Percentiles rank a stretch among this genome's conserved stretches.
phyloP scores from a whole-genome alignment of 2,329 filamentous ascomycete genomes.

The Thelonectria olida region DNA sequence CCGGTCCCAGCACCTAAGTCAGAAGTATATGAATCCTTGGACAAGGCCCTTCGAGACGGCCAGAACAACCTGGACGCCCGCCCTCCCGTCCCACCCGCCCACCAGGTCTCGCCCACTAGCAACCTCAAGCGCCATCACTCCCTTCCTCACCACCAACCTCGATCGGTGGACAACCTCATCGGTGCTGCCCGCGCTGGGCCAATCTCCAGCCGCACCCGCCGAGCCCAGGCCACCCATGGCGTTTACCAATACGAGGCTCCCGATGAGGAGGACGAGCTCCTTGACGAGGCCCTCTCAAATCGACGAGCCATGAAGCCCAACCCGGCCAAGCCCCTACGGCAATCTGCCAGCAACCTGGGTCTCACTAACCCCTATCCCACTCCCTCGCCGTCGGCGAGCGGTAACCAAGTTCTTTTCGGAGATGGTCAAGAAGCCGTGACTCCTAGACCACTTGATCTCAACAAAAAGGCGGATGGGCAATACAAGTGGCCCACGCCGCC shows the following conservation, averaged over 20 bases:
- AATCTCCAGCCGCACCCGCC: constrained; percentile 81
- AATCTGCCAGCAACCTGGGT: constrained; percentile 71
- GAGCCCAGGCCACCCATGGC: constrained; percentile 77
- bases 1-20: constrained; percentile 61
- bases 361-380: constrained; percentile 71
- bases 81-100: constrained; percentile 61
- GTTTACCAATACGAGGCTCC: constrained; percentile 91
- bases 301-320: constrained; percentile 75
- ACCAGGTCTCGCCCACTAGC: constrained; percentile 58
- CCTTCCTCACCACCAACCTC: constrained; percentile 68
- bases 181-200: constrained; percentile 67
- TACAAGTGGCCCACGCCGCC: constrained; percentile 95
- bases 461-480: constrained; percentile 62
- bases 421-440: constrained; percentile 69
- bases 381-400: constrained; percentile 81
- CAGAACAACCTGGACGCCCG: constrained; percentile 60
- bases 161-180: constrained; percentile 71
- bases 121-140: constrained; percentile 73
- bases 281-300: constrained; percentile 87
- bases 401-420: constrained; percentile 79
- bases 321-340: constrained; percentile 56
- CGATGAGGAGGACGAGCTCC: constrained; percentile 94
- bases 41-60: constrained; percentile 65
- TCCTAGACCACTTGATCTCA: constrained; percentile 76
- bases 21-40: constrained; percentile 68